Conservation (phyloP, 176 grass and related monocot genomes). For the Oryza nivara region DNA sequence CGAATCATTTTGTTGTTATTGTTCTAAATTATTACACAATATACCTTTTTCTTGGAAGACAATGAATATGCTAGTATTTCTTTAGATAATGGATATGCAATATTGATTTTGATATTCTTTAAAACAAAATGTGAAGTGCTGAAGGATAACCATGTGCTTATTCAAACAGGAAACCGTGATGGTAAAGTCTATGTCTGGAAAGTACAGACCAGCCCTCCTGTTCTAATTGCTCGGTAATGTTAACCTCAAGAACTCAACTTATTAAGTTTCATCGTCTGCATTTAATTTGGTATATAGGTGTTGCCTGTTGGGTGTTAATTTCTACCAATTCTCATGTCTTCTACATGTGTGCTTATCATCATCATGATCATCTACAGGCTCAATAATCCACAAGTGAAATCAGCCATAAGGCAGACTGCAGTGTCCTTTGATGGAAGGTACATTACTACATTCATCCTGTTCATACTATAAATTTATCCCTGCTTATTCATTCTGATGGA, state of each 20-base stretch:
- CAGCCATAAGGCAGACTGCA: constrained; percentile 83
- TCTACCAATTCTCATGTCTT: constrained; percentile 13
- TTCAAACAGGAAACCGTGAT: constrained; percentile 80
- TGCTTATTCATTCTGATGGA: background rate
- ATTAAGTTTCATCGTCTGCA: background rate
- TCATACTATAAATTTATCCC: background rate
- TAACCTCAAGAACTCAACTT: background rate
- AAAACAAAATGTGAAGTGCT: background rate
- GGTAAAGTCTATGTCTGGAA: constrained; percentile 94
- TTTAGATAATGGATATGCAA: background rate
- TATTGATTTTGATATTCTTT: background rate
- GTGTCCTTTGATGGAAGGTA: constrained; percentile 90
- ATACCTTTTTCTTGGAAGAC: background rate
- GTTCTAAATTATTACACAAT: constrained; percentile 12
- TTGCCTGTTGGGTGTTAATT: background rate
- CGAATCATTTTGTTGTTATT: background rate
- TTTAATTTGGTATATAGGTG: background rate
- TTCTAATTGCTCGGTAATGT: constrained; percentile 62
- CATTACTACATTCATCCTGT: background rate
- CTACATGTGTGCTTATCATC: background rate
- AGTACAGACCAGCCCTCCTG: constrained; percentile 79
- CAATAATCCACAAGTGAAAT: constrained; percentile 67
- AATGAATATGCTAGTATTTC: background rate
- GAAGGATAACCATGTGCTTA: constrained; percentile 11
- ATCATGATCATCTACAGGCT: constrained; percentile 51